Base-by-base conservation (phyloP, 306 rosid species). In the Nissolia schottii region DNA sequence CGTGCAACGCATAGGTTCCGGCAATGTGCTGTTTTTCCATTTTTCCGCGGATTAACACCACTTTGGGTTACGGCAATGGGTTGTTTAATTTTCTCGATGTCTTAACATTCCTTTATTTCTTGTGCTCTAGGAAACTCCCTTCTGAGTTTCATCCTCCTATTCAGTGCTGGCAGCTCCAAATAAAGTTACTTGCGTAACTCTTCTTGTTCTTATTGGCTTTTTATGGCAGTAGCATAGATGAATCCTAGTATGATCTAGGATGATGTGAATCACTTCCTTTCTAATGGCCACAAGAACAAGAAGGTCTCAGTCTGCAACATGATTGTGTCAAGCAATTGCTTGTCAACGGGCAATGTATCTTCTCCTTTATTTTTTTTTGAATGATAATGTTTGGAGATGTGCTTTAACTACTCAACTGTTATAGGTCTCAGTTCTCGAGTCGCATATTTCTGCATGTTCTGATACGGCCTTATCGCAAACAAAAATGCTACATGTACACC, bases 1-100 rank as follows among this genome's bases (percentile, higher is more conserved):
- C 50, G 22, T 29, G 60, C 76, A 68, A 25, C 64, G 49, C 58
- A 25, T 77, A 45, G 38, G 25, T 69, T 37, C 18, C 19, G 37
- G 69, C 76, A 68, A 51, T 5, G 74, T 68, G 74, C 50, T 68
- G 74, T 68, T 68, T 34, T 19, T 68, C 50, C 34, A n/a, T 50
- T 28, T 50, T 25, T 51, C 43, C 0, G 43, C 6, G 38, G 16
- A 6, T 8, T 25, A 10, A 11, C 40, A 59, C 20, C 43, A 15
- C 40, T 15, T 29, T 29, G 24, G 43, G 23, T 59, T 59, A 31
- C 15, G 45, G 15, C 65, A 14, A 28, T 49, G 64, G 55, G 34
- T 74, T 79, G 82, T n/a, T 12, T 78, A 78, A 55, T 64, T 78
- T 54, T 78, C 69, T 72, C 60, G 13, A 12, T 56, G 82, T 45